Conservation (phyloP, 148 eudicot species). For the Euryodendron excelsum region DNA sequence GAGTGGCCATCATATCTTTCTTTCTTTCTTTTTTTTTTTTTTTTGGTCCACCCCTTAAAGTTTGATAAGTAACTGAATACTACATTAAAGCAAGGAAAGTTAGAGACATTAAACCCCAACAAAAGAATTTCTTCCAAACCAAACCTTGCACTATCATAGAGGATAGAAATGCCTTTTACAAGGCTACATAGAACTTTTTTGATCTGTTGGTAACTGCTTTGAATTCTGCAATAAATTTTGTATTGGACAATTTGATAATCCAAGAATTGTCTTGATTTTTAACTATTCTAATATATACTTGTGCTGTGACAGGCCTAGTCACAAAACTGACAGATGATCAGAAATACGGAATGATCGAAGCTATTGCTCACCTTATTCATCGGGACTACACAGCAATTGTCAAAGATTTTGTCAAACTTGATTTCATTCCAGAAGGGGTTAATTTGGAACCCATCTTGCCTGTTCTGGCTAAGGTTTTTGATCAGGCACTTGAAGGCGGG, state of each 20-base stretch:
- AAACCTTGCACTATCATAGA: not conserved
- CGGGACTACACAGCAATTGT: conserved; percentile 95
- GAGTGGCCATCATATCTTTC: not conserved
- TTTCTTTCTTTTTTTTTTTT: not conserved
- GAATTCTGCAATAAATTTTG: not conserved
- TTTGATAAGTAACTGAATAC: not conserved
- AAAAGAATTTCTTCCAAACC: not conserved
- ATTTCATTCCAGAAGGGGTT: conserved; percentile 90
- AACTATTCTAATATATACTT: conserved; percentile 18
- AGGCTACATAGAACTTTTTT: not conserved
- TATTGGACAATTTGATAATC: too few relatives aligned
- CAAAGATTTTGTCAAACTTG: conserved; percentile 93
- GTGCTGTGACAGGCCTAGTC: conserved; percentile 66
- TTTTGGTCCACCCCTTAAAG: too few relatives aligned
- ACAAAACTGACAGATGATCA: conserved; percentile 96
- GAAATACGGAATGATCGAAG: conserved; percentile 99
- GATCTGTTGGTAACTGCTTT: not conserved
- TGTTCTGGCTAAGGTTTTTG: conserved; percentile 96
- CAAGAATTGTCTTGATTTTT: not conserved
- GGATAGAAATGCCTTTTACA: not conserved
- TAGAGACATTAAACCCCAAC: not conserved
- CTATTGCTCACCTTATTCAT: conserved; percentile 97
- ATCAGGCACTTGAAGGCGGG: conserved; percentile 99
- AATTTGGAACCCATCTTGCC: conserved; percentile 94
- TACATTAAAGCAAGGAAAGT: not conserved